A percentile compares a stretch with the other conserved stretches of the same genome.
These are phyloP conservation scores for Wickerhamiella sergipiensis DNA, from an alignment of 805 yeast genomes.

Conservation along the genomic window DNA sequence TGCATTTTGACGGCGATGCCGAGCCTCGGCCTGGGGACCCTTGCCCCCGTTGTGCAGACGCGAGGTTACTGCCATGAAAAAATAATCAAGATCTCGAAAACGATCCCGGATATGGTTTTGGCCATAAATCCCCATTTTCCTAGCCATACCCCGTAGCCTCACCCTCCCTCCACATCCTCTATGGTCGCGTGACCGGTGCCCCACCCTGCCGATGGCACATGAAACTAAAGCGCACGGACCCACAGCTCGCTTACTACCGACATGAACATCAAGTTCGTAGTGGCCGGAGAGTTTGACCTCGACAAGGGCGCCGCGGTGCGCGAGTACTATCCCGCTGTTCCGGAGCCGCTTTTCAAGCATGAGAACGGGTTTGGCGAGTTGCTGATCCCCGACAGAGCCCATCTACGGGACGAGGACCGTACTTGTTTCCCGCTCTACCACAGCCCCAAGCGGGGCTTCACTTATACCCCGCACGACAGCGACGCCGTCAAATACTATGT, in stretches of 20 bases:
- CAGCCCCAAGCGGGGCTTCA: conserved; percentile 6
- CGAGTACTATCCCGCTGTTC: conserved; percentile 40
- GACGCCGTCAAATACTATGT: conserved; percentile 37
- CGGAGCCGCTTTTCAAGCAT: conserved; percentile 12
- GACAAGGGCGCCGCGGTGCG: conserved; percentile 55
- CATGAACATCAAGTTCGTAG: conserved; percentile 38
- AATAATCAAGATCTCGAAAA: neutral
- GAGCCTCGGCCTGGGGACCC: no score
- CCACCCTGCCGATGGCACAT: neutral
- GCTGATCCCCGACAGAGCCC: conserved; percentile 48
- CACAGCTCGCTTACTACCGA: neutral
- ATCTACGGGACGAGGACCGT: conserved; percentile 41
- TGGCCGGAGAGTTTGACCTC: conserved; percentile 71
- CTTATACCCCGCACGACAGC: conserved; percentile 22
- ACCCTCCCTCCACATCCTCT: neutral
- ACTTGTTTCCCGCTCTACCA: conserved; percentile 35
- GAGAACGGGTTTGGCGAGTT: conserved; percentile 34
- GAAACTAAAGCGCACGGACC: neutral
- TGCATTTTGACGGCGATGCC: no score
- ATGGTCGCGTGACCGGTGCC: neutral
- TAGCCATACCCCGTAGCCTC: no score
- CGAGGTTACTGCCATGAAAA: neutral
- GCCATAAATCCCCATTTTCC: neutral
- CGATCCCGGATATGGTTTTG: neutral
- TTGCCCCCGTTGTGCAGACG: neutral